phyloP scores from a whole-genome alignment of 176 grass and related monocot genomes.

The Cenchrus purpureus region DNA sequence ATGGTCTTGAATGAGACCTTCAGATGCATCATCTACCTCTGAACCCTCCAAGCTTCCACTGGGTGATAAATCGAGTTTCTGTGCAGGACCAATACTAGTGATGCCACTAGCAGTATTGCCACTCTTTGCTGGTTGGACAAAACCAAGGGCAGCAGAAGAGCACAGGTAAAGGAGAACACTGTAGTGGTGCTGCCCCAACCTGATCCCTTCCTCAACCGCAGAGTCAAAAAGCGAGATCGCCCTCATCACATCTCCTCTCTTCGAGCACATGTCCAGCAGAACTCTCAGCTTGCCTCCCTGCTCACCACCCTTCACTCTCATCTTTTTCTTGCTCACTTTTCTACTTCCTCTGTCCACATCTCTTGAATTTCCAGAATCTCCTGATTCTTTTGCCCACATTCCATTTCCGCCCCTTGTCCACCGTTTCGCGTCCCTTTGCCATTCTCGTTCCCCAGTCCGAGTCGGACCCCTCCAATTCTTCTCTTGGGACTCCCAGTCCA shows the following conservation, averaged over 20 bases:
- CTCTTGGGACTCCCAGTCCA: not conserved
- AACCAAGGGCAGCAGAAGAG: constrained; percentile 60
- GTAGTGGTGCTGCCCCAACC: constrained; percentile 66
- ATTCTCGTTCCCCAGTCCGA: not conserved
- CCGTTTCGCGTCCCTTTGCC: not conserved
- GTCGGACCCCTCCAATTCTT: not conserved
- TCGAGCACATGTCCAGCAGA: constrained; percentile 70
- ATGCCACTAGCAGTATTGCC: constrained; percentile 41
- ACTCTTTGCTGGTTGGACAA: constrained; percentile 64
- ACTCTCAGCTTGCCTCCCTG: constrained; percentile 45
- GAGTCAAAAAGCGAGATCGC: constrained; percentile 63
- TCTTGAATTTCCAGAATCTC: constrained; percentile 17
- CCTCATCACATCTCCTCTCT: constrained; percentile 61
- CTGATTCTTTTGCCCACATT: constrained; percentile 10
- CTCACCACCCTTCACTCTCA: constrained; percentile 28
- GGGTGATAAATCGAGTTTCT: not conserved
- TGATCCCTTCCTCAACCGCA: constrained; percentile 44
- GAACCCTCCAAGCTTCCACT: not conserved
- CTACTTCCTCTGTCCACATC: not conserved
- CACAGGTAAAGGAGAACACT: constrained; percentile 74
- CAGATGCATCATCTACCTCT: not conserved
- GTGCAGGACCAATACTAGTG: constrained; percentile 25
- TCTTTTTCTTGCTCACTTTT: constrained; percentile 27
- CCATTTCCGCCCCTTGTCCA: constrained; percentile 20
- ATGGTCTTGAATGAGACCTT: constrained; percentile 1